Evolutionary conservation across 2,329 filamentous ascomycete genomes (phyloP).

Genomic region (Diaporthe ilicicola): DNA sequence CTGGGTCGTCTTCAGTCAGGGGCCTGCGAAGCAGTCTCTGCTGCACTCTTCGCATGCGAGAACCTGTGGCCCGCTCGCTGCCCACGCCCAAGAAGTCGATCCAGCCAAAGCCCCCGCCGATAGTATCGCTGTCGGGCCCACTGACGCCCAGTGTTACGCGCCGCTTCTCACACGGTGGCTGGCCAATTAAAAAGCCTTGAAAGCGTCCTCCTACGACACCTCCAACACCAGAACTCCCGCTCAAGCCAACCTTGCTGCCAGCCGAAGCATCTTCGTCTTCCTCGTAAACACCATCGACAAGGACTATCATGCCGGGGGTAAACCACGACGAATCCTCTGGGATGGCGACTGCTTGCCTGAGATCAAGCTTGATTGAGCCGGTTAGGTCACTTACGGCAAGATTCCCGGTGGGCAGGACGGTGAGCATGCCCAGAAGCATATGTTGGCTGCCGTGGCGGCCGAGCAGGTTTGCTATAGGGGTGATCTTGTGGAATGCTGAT

Average conservation of each 20-base stretch:
- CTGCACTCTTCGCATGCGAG: constrained; percentile 84
- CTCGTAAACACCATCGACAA: constrained; percentile 96
- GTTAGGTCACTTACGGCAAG: constrained; percentile 87
- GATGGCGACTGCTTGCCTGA: constrained; percentile 81
- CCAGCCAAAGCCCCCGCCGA: constrained; percentile 91
- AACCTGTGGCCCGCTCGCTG: constrained; percentile 83
- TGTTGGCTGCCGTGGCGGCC: constrained; percentile 86
- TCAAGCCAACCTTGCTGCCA: constrained; percentile 63
- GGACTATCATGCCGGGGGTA: constrained; percentile 92
- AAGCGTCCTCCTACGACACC: constrained; percentile 94
- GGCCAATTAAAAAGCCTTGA: constrained; percentile 87
- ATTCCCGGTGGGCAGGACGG: constrained; percentile 80
- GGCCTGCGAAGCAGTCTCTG: constrained; percentile 66
- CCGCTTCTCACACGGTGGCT: constrained; percentile 89
- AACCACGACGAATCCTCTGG: constrained; percentile 92
- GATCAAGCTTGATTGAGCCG: constrained; percentile 85
- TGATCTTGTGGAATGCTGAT: constrained; percentile 80
- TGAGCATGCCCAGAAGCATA: constrained; percentile 85
- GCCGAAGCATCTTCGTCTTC: constrained; percentile 82
- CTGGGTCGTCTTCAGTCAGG: constrained; percentile 43
- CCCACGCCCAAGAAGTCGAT: constrained; percentile 94
- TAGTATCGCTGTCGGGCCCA: constrained; percentile 66
- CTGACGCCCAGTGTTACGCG: constrained; percentile 79
- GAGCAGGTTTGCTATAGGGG: constrained; percentile 78
- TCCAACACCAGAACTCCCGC: constrained; percentile 82